These are phyloP conservation scores for Tulasnella sp. DNA, from an alignment of 768 basidiomycete genomes.

Conservation along the genomic window DNA sequence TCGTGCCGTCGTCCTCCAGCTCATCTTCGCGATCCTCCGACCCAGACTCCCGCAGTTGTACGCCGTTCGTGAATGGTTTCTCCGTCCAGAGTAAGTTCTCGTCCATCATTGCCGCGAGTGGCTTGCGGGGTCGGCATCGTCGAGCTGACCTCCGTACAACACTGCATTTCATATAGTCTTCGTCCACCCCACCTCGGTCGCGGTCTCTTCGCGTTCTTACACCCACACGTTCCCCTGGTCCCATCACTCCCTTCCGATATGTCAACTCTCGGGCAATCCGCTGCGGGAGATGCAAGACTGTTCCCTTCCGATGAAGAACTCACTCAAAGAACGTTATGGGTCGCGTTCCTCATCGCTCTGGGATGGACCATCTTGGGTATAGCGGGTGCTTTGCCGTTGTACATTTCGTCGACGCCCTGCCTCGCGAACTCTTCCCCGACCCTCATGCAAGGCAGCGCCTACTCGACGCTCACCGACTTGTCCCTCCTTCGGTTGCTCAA, in stretches of 20 bases:
- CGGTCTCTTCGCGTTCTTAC: constrained; percentile 62
- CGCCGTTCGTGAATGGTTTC: constrained; percentile 71
- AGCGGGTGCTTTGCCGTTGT: constrained; percentile 67
- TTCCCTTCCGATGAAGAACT: constrained; percentile 76
- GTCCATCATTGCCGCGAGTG: neutral
- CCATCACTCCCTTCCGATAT: constrained; percentile 56
- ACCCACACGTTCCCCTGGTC: constrained; percentile 63
- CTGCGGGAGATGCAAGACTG: constrained; percentile 48
- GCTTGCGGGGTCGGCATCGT: neutral
- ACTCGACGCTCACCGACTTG: constrained; percentile 68
- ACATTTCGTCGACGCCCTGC: constrained; percentile 66
- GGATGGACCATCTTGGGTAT: constrained; percentile 68
- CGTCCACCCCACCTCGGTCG: constrained; percentile 60
- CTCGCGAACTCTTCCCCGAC: constrained; percentile 49
- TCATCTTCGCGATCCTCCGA: constrained; percentile 62
- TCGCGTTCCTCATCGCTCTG: constrained; percentile 57
- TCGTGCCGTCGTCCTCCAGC: constrained; percentile 38
- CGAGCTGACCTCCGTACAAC: neutral
- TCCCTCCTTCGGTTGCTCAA: constrained; percentile 70
- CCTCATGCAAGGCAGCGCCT: constrained; percentile 52
- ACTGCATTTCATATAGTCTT: constrained; percentile 43
- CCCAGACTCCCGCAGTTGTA: constrained; percentile 71
- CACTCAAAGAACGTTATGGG: constrained; percentile 65
- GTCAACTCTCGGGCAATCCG: constrained; percentile 51
- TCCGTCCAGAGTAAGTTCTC: constrained; percentile 56